Conservation (phyloP, 441 rosid genomes). For the Gossypium gossypioides region DNA sequence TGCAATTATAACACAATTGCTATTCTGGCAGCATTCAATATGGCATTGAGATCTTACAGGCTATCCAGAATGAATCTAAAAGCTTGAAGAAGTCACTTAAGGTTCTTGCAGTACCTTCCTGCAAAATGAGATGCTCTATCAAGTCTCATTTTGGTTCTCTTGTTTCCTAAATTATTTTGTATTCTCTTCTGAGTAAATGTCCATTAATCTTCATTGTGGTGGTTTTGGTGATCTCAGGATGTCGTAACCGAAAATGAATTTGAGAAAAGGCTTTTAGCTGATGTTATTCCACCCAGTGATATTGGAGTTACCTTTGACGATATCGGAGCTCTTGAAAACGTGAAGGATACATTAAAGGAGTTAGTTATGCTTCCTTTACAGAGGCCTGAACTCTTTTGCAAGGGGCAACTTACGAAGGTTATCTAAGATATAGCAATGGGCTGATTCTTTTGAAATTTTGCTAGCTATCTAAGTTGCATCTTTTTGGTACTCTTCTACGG, state of each 20-base stretch:
- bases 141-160: background rate
- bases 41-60: constrained; percentile 67
- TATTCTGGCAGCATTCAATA: constrained; percentile 58
- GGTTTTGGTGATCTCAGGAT: constrained; percentile 44
- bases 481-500: background rate
- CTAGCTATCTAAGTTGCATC: background rate
- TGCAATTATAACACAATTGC: constrained; percentile 24
- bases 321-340: constrained; percentile 88
- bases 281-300: constrained; percentile 86
- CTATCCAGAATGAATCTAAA: constrained; percentile 62
- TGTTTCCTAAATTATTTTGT: background rate
- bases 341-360: constrained; percentile 85
- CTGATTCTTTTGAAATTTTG: background rate
- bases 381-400: constrained; percentile 90
- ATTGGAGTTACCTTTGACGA: constrained; percentile 89
- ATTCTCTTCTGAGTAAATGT: background rate
- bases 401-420: constrained; percentile 85
- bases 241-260: constrained; percentile 89
- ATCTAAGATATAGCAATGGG: constrained; percentile 4
- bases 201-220: constrained; percentile 1
- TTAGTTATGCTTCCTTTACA: constrained; percentile 91
- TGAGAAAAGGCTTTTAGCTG: constrained; percentile 82
- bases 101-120: constrained; percentile 32
- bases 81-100: constrained; percentile 76
- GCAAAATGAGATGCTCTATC: background rate